phyloP scores from a whole-genome alignment of 805 yeast species.

The Geotrichum ghanense region DNA sequence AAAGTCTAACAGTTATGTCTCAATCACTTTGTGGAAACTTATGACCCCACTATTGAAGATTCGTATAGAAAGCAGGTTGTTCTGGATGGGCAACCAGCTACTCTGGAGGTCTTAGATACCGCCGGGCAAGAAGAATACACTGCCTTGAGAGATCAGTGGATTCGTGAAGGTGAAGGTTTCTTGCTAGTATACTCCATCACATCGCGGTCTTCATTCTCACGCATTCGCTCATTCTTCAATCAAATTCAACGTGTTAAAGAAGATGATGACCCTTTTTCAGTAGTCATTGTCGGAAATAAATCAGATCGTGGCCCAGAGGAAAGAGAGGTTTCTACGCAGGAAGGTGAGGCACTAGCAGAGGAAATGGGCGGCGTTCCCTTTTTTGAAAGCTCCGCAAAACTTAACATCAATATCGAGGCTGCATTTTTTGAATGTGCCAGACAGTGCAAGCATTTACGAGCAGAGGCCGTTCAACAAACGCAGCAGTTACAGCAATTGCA shows the following conservation, averaged over 20 bases:
- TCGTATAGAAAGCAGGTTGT: constrained; percentile 64
- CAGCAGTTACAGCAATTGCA: constrained; percentile 35
- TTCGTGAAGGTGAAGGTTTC: constrained; percentile 92
- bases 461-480: constrained; percentile 64
- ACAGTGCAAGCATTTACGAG: constrained; percentile 73
- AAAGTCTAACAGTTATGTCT: constrained; percentile 31
- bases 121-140: constrained; percentile 87
- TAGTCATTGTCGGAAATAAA: constrained; percentile 88
- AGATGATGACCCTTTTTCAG: constrained; percentile 41
- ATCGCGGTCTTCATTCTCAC: constrained; percentile 74
- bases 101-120: constrained; percentile 80
- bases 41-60: constrained; percentile 90
- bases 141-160: constrained; percentile 69
- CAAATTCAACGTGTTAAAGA: constrained; percentile 71
- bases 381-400: constrained; percentile 90
- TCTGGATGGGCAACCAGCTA: constrained; percentile 64
- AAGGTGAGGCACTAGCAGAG: constrained; percentile 70
- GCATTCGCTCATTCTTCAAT: constrained; percentile 67
- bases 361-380: constrained; percentile 47
- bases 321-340: constrained; percentile 70
- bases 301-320: constrained; percentile 57
- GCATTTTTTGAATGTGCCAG: constrained; percentile 56
- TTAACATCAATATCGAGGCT: constrained; percentile 77
- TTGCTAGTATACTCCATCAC: constrained; percentile 81
- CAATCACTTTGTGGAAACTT: constrained; percentile 91